A percentile compares a stretch with the other conserved stretches of the same genome.
These are phyloP conservation scores for Salix brachista DNA, from an alignment of 345 rosid species.

Conservation along the genomic window DNA sequence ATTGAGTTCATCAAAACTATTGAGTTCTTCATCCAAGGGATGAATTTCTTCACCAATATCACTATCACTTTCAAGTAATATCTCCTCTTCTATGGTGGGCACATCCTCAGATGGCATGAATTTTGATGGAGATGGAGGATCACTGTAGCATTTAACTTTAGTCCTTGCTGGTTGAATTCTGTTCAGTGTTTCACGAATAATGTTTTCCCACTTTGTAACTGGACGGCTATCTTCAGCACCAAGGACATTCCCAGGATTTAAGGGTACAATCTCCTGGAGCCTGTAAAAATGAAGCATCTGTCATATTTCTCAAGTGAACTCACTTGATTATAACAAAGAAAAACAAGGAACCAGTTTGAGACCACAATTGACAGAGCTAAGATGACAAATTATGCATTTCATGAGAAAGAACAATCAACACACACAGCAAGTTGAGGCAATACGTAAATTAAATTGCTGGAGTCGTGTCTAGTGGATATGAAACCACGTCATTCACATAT, in stretches of 20 bases:
- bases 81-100: conserved; percentile 64
- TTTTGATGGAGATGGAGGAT: conserved; percentile 90
- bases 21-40: conserved; percentile 60
- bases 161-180: conserved; percentile 44
- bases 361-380: background rate
- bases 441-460: background rate
- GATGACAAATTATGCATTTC: background rate
- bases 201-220: conserved; percentile 76
- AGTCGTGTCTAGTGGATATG: background rate
- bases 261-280: conserved; percentile 90
- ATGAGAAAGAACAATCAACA: background rate
- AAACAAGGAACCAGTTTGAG: background rate
- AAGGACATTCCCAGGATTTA: conserved; percentile 88
- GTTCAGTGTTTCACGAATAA: conserved; percentile 67
- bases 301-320: conserved; percentile 16
- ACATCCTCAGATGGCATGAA: conserved; percentile 62
- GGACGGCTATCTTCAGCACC: conserved; percentile 92
- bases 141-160: conserved; percentile 72
- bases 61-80: conserved; percentile 64
- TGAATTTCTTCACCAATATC: conserved; percentile 75
- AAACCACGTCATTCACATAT: background rate
- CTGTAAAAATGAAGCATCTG: conserved; percentile 32
- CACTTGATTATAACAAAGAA: background rate
- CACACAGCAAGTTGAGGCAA: background rate
- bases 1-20: conserved; percentile 18